These are phyloP conservation scores for Fusarium luffae DNA, from an alignment of 2,329 filamentous ascomycete species.

Conservation along the genomic window DNA sequence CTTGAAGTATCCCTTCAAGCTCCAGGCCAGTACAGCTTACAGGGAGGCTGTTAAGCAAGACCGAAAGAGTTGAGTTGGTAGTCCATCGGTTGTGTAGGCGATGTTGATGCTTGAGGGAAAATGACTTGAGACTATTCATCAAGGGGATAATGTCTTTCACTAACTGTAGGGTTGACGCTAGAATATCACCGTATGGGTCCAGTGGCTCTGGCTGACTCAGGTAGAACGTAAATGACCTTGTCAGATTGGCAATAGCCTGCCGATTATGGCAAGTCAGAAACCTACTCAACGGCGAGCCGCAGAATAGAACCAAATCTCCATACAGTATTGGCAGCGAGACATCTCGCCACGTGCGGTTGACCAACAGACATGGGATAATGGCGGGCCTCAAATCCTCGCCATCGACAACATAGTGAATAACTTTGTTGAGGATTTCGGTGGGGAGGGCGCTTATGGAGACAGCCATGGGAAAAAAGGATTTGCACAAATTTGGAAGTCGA, in stretches of 20 bases:
- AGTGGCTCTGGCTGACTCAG: not conserved
- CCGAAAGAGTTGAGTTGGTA: not conserved
- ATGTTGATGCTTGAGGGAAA: not conserved
- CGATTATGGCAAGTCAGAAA: not conserved
- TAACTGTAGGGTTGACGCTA: not conserved
- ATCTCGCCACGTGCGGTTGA: not conserved
- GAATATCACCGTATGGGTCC: not conserved
- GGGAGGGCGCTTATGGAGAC: not conserved
- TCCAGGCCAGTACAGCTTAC: not conserved
- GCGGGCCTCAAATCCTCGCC: not conserved
- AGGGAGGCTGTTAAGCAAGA: not conserved
- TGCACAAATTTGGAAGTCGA: too few relatives aligned
- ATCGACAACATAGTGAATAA: not conserved
- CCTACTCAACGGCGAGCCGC: not conserved
- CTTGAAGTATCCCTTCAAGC: not conserved
- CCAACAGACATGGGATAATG: not conserved
- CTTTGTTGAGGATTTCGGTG: not conserved
- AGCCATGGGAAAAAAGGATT: not conserved
- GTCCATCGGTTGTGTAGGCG: not conserved
- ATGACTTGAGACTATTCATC: not conserved
- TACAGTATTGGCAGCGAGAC: not conserved
- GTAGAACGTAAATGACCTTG: conserved; percentile 1
- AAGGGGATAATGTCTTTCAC: not conserved
- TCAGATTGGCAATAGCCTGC: not conserved
- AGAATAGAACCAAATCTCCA: not conserved